These are phyloP conservation scores for Lentinula aciculospora DNA, from an alignment of 768 basidiomycete genomes.

Conservation along the genomic window DNA sequence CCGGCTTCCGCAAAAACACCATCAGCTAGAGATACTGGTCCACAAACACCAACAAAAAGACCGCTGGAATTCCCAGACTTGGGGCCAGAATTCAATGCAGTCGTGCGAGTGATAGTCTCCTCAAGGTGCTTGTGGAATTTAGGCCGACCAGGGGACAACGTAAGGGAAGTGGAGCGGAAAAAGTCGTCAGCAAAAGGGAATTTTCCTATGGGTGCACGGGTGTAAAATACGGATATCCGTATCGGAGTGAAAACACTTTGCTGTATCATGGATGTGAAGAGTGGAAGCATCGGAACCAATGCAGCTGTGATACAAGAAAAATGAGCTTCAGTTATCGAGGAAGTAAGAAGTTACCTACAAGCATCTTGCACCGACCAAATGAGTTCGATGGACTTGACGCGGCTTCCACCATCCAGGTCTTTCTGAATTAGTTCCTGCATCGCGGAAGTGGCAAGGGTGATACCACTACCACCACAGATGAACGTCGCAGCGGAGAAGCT, in stretches of 20 bases:
- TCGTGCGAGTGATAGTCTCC: constrained; percentile 27
- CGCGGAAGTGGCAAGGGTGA: constrained; percentile 44
- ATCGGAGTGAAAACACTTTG: constrained; percentile 21
- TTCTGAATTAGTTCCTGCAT: constrained; percentile 43
- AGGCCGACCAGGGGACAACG: constrained; percentile 37
- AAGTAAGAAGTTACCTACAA: constrained; percentile 18
- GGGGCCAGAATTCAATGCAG: constrained; percentile 18
- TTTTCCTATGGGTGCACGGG: constrained; percentile 25
- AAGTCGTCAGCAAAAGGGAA: constrained; percentile 23
- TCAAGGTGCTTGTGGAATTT: constrained; percentile 29
- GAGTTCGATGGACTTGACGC: constrained; percentile 39
- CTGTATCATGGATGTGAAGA: constrained; percentile 27
- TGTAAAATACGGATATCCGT: constrained; percentile 35
- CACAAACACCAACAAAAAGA: constrained; percentile 36
- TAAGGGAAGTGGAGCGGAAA: constrained; percentile 26
- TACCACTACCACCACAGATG: constrained; percentile 53
- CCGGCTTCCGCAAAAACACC: constrained; percentile 27
- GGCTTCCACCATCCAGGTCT: constrained; percentile 25
- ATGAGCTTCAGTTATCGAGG: neutral
- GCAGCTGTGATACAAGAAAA: constrained; percentile 17
- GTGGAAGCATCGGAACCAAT: constrained; percentile 27
- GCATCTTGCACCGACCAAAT: constrained; percentile 43
- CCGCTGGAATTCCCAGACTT: constrained; percentile 23
- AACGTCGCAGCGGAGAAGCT: constrained; percentile 49
- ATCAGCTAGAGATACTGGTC: constrained; percentile 32